phyloP scores from a whole-genome alignment of 2,329 filamentous ascomycete genomes.

The Aureobasidium sp. region DNA sequence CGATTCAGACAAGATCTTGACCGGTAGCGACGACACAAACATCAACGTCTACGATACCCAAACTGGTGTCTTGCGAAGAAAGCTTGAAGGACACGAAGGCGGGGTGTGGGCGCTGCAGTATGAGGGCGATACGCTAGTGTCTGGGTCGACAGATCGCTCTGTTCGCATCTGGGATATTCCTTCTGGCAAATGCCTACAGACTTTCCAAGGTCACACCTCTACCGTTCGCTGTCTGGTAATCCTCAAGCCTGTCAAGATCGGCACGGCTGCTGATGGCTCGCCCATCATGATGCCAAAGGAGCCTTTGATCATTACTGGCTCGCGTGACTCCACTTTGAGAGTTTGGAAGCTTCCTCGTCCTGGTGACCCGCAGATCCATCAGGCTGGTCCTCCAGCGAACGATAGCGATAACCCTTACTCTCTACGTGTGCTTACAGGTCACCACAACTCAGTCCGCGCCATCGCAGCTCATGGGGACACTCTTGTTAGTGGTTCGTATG shows the following conservation, averaged over 20 bases:
- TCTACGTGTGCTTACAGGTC: slow-evolving; percentile 75
- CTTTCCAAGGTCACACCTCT: slow-evolving; percentile 96
- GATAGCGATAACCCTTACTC: slow-evolving; percentile 89
- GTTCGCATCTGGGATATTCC: slow-evolving; percentile 99
- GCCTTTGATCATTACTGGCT: slow-evolving; percentile 94
- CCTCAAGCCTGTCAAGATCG: slow-evolving; percentile 75
- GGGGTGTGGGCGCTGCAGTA: slow-evolving; percentile 98
- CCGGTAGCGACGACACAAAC: slow-evolving; percentile 92
- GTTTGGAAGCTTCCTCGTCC: slow-evolving; percentile 90
- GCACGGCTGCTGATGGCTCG: slow-evolving; percentile 62
- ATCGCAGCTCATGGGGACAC: slow-evolving; percentile 94
- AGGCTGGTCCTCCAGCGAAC: slow-evolving; percentile 66
- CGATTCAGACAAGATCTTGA: slow-evolving; percentile 95
- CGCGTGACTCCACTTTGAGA: slow-evolving; percentile 84
- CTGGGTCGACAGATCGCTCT: slow-evolving; percentile 89
- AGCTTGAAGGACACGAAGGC: slow-evolving; percentile 87
- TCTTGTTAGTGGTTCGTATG: slow-evolving; percentile 94
- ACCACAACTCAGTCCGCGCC: slow-evolving; percentile 88
- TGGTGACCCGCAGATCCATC: slow-evolving; percentile 69
- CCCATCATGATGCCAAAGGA: slow-evolving; percentile 87
- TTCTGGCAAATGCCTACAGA: slow-evolving; percentile 82
- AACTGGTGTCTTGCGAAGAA: slow-evolving; percentile 76
- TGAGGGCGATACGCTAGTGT: slow-evolving; percentile 89
- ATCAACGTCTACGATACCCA: slow-evolving; percentile 98
- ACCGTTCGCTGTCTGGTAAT: slow-evolving; percentile 96